Percentiles rank a stretch among this genome's conserved stretches.
phyloP scores from a whole-genome alignment of 2,329 filamentous ascomycete genomes.

The Lasiodiplodia hormozganensis region DNA sequence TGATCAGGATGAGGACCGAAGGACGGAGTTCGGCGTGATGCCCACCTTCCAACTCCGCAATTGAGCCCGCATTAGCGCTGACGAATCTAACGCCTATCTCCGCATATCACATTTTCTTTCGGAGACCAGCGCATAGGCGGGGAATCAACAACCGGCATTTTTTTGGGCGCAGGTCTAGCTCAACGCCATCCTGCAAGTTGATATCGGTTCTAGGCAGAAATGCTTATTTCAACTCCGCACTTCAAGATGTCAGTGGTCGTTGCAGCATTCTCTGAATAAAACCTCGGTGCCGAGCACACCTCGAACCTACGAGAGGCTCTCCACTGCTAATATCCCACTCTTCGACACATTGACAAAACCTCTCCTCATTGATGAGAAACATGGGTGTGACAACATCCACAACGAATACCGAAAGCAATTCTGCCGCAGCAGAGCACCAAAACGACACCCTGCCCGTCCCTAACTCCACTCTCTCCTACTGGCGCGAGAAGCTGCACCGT shows the following conservation, averaged over 20 bases:
- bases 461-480: constrained; percentile 44
- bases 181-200: background rate
- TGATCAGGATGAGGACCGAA: background rate
- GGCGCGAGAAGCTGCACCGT: constrained; percentile 42
- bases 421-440: background rate
- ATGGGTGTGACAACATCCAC: background rate
- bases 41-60: constrained; percentile 4
- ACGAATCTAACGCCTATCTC: constrained; percentile 1
- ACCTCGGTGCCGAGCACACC: background rate
- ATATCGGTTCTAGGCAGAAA: background rate
- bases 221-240: background rate
- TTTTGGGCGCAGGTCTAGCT: background rate
- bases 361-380: background rate
- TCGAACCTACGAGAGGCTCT: background rate
- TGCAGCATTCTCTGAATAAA: background rate
- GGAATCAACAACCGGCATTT: background rate
- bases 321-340: background rate
- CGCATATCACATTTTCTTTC: background rate
- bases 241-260: background rate
- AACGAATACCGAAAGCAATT: background rate
- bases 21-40: background rate
- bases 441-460: constrained; percentile 36
- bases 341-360: background rate
- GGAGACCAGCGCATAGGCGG: background rate
- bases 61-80: background rate